Evolutionary conservation across 352 stramenopile species (phyloP).

Genomic region (Globisporangium ultimum): DNA sequence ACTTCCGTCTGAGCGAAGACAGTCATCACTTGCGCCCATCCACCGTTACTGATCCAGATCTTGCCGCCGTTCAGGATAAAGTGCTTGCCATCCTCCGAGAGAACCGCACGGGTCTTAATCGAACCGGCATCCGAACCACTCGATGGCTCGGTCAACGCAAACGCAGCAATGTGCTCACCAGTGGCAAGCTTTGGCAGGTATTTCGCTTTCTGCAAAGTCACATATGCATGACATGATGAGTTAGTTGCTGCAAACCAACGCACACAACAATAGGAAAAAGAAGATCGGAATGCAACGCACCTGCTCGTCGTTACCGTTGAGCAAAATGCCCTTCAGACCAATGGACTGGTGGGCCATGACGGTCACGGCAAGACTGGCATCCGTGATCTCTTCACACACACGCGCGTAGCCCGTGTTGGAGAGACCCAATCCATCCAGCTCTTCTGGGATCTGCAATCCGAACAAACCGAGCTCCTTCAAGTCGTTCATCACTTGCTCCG

Average conservation of each 20-base stretch:
- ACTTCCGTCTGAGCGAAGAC: slow-evolving; percentile 96
- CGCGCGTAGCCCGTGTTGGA: slow-evolving; percentile 85
- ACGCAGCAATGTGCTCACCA: slow-evolving; percentile 82
- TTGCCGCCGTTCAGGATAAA: slow-evolving; percentile 94
- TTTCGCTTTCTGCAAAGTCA: slow-evolving; percentile 62
- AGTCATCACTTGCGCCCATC: slow-evolving; percentile 95
- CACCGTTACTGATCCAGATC: slow-evolving; percentile 97
- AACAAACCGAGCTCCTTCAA: slow-evolving; percentile 86
- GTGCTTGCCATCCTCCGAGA: slow-evolving; percentile 89
- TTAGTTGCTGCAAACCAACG: background rate
- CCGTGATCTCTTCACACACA: slow-evolving; percentile 83
- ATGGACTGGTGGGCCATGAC: slow-evolving; percentile 90
- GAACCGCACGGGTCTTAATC: slow-evolving; percentile 87
- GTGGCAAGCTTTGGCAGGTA: slow-evolving; percentile 90
- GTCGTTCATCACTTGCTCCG: slow-evolving; percentile 60
- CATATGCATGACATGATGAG: background rate
- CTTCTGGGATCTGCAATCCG: slow-evolving; percentile 80
- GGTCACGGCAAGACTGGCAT: slow-evolving; percentile 74
- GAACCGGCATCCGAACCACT: slow-evolving; percentile 87
- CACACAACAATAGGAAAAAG: background rate
- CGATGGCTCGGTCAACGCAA: slow-evolving; percentile 89
- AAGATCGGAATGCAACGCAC: slow-evolving; percentile 13
- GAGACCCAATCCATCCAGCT: slow-evolving; percentile 70
- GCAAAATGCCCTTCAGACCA: slow-evolving; percentile 83
- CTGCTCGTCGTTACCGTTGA: slow-evolving; percentile 77